Percentiles rank a stretch among this genome's conserved stretches.
Conservation (phyloP, 306 rosid species). For the Castanospermum australe region DNA sequence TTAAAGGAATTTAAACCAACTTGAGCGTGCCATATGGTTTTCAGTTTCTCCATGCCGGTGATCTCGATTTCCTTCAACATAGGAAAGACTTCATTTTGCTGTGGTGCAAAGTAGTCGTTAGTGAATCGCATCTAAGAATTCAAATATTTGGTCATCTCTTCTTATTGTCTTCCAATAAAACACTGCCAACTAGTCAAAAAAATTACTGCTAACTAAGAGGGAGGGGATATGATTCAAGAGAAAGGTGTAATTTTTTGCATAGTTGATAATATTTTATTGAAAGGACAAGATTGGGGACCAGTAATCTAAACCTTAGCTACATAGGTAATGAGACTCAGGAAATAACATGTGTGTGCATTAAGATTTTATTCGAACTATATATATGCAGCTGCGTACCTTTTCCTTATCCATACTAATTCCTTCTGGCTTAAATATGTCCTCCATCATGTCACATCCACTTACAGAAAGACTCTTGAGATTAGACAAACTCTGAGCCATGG, state of each 20-base stretch:
- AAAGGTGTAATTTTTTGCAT: too few species aligned
- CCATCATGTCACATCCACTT: conserved; percentile 8
- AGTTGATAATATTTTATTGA: too few species aligned
- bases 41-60: background rate
- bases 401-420: background rate
- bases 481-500: conserved; percentile 2
- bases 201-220: too few species aligned
- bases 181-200: too few species aligned
- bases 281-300: too few species aligned
- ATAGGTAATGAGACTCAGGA: too few species aligned
- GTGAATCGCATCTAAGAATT: too few species aligned
- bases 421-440: background rate
- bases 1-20: background rate
- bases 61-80: background rate
- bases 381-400: background rate
- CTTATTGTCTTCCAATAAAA: too few species aligned
- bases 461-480: conserved; percentile 26
- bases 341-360: background rate
- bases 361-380: background rate
- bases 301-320: background rate
- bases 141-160: too few species aligned
- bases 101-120: background rate
- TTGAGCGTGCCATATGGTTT: background rate
- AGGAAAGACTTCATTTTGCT: background rate
- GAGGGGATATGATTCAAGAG: too few species aligned